Conservation (phyloP, 495 filamentous ascomycete genomes). For the Hyphodiscus hymeniophilus region DNA sequence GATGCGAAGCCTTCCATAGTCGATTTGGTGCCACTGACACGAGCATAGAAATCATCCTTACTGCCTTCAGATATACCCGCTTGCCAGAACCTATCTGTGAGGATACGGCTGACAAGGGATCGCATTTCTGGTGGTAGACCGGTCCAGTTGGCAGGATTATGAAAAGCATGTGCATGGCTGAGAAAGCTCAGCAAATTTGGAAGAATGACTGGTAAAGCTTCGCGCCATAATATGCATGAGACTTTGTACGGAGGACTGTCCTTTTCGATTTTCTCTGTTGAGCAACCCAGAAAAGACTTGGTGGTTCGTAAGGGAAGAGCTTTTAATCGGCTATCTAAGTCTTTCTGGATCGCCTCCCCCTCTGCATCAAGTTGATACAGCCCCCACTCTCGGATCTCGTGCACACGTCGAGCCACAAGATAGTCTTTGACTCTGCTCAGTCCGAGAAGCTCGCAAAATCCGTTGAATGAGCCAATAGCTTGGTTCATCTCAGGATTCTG, state of each 20-base stretch:
- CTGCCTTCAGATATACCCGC: constrained; percentile 92
- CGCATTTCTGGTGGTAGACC: constrained; percentile 71
- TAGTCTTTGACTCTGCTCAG: constrained; percentile 75
- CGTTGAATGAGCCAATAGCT: constrained; percentile 63
- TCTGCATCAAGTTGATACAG: constrained; percentile 64
- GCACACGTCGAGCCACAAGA: constrained; percentile 60
- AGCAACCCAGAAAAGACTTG: constrained; percentile 81
- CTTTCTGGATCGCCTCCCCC: constrained; percentile 66
- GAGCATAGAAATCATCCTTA: constrained; percentile 91
- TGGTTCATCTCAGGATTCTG: constrained; percentile 57
- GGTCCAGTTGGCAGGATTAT: constrained; percentile 78
- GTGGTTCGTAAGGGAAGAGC: constrained; percentile 74
- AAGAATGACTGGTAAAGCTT: constrained; percentile 71
- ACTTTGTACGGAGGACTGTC: constrained; percentile 56
- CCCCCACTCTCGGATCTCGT: constrained; percentile 78
- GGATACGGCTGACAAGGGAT: constrained; percentile 65
- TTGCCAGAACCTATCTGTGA: constrained; percentile 98
- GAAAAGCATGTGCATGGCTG: constrained; percentile 86
- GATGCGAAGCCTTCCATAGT: constrained; percentile 93
- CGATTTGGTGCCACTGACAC: constrained; percentile 76
- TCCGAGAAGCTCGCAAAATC: constrained; percentile 73
- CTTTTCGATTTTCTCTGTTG: constrained; percentile 78
- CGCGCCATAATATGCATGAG: constrained; percentile 72
- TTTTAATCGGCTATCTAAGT: constrained; percentile 67
- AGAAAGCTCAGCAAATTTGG: constrained; percentile 82